Base-by-base conservation (phyloP, 768 basidiomycete genomes). In the Heimioporus sp. region DNA sequence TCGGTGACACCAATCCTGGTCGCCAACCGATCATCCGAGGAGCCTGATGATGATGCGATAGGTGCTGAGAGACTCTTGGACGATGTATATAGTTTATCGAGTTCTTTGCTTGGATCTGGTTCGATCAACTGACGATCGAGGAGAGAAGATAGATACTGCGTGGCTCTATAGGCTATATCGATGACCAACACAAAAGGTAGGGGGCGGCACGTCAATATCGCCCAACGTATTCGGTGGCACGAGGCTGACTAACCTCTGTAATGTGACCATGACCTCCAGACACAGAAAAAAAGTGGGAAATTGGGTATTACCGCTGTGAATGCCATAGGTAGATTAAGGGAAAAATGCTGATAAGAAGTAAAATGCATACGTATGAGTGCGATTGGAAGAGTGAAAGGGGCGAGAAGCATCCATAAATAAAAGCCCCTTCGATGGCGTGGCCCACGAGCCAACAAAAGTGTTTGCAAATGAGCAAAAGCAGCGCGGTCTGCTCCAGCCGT, bases 211-310 rank as follows among this genome's bases (percentile, higher is more conserved):
- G 13, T 47, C 20, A 50, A 48, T 34, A 51, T 48, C 16, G 31
- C 24, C 17, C 30, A 38, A 24, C 16, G 4, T 24, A 41, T 9
- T 28, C 39, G 51, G 24, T 10, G 15, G 10, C 2, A 41, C 19
- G 36, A 40, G 47, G 3, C 12, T 8, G 37, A 31, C 67, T 55
- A 51, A 88, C 89, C 88, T 78, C 76, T 80, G 65, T 86, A 92
- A 67, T 92, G 90, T 37, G 84, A 86, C 89, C 89, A 92, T 39
- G 87, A 83, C 40, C 90, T 77, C 90, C 90, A 92, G 10, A 76
- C 80, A 59, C 87, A 90, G 69, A 88, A 92, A 73, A 92, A 90
- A 65, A 92, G 86, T 0, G 90, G 90, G 19, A 92, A 68, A 65
- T 92, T 92, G 30, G 90, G 90, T 68, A 92, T 81, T 40, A 92